Conservation (phyloP, 2,329 filamentous ascomycete genomes). For the Neophaeococcomyces aloes region DNA sequence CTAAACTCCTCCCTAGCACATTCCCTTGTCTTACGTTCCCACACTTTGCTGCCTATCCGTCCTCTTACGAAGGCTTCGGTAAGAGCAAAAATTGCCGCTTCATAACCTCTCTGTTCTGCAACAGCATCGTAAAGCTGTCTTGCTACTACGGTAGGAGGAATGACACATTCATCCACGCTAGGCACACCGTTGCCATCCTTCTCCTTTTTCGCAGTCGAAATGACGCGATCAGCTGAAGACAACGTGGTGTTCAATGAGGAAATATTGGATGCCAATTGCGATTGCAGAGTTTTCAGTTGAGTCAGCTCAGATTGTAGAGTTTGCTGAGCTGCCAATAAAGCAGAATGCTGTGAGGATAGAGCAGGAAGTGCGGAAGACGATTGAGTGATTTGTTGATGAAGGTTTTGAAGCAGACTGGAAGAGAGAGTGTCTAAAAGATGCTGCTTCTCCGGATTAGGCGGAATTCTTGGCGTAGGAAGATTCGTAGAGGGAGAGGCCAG, state of each 20-base stretch:
- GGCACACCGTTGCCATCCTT: conserved; percentile 45
- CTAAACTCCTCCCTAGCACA: conserved; percentile 39
- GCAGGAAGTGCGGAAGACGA: conserved; percentile 65
- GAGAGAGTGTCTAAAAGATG: conserved; percentile 69
- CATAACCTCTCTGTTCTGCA: conserved; percentile 77
- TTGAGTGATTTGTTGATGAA: conserved; percentile 58
- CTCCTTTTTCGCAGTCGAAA: conserved; percentile 59
- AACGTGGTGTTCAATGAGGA: conserved; percentile 67
- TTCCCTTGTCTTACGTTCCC: conserved; percentile 37
- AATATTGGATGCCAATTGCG: conserved; percentile 65
- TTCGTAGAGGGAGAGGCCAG: conserved; percentile 37
- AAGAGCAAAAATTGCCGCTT: conserved; percentile 67
- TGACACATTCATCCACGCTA: conserved; percentile 77
- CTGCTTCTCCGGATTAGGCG: conserved; percentile 92
- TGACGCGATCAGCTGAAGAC: conserved; percentile 64
- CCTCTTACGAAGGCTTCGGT: conserved; percentile 37
- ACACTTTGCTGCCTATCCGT: conserved; percentile 36
- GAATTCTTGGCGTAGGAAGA: conserved; percentile 68
- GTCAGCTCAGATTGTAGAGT: conserved; percentile 64
- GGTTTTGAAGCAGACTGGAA: conserved; percentile 55
- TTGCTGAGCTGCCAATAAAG: conserved; percentile 60
- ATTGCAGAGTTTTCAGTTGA: conserved; percentile 59
- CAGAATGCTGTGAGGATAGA: conserved; percentile 65
- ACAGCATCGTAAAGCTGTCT: conserved; percentile 85
- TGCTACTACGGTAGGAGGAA: conserved; percentile 86